Evolutionary conservation across 129 eudicot species (phyloP), one percentile per base, ranked within the genome.

Genomic region (Dittrichia graveolens): DNA sequence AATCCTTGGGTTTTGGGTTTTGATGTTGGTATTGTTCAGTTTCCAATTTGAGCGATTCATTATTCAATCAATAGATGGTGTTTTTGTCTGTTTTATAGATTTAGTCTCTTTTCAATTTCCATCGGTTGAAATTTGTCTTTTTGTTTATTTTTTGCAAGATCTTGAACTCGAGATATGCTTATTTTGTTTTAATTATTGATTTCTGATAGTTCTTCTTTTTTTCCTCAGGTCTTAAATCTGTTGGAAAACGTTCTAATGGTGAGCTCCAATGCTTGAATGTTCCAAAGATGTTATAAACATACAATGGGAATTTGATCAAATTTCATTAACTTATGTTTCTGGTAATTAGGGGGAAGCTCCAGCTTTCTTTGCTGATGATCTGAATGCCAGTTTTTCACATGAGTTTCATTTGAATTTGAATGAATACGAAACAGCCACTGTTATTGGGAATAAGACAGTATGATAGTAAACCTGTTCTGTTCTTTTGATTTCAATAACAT

Each of bases 341-440:
- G 65, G 56, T 79, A 3, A 65, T 76, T 79, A 89, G 98, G 98
- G 98, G 37, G 95, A 92, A 78, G 98, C 95, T 75, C 92, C 98
- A 57, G 96, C 89, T 74, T 83, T 84, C 72, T 35, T 78, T 75
- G 80, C 39, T 15, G 95, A 87, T 77, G 91, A 85, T 74, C 71
- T 82, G 44, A 74, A 69, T 40, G 71, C 75, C 15, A 58, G 65
- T 43, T 52, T 54, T 45, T 60, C 75, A 5, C 81, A 87, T 53
- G 88, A 82, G 53, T 34, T 67, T 76, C 78, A 81, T 77, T 82
- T 84, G 75, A 81, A 87, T 52, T 75, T 73, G 31, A 83, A 86
- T 60, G 88, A 80, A 77, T 41, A 8, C 12, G 85, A 87, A 77
- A 80, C 91, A 16, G 78, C 85, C 47, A 80, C 77, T 61, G 53